A percentile compares a stretch with the other conserved stretches of the same genome.
These are phyloP conservation scores for Neospora caninum DNA, from an alignment of 169 alveolate species.

Conservation along the genomic window DNA sequence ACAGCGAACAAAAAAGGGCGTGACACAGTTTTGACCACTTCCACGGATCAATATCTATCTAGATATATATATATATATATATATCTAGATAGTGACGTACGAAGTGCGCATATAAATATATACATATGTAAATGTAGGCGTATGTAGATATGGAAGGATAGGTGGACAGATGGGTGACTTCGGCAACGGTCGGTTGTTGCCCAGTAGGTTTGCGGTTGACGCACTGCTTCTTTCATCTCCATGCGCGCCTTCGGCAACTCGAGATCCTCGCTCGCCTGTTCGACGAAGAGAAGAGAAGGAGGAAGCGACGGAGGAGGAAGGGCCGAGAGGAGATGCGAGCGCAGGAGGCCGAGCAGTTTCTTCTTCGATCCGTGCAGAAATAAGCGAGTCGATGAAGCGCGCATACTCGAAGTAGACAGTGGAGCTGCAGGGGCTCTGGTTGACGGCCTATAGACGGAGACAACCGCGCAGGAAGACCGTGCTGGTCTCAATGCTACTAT, in stretches of 20 bases:
- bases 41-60: background rate
- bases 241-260: background rate
- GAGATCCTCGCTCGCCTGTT: background rate
- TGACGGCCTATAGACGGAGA: slow-evolving; percentile 4
- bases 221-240: background rate
- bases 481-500: background rate
- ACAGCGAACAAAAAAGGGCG: too few species aligned
- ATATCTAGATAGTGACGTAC: background rate
- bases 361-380: slow-evolving; percentile 17
- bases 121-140: background rate
- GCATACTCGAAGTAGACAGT: background rate
- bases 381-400: slow-evolving; percentile 1
- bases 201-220: background rate
- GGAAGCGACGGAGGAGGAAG: background rate
- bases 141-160: background rate
- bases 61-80: background rate
- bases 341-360: slow-evolving; percentile 21
- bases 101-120: too few species aligned
- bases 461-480: background rate
- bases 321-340: background rate
- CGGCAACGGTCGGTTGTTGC: background rate
- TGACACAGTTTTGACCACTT: too few species aligned
- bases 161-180: too few species aligned
- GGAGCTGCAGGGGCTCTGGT: background rate
- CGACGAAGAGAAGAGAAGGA: background rate